Evolutionary conservation across 1,284 basidiomycete genomes (phyloP).

Genomic region (Ustilago bromivora): DNA sequence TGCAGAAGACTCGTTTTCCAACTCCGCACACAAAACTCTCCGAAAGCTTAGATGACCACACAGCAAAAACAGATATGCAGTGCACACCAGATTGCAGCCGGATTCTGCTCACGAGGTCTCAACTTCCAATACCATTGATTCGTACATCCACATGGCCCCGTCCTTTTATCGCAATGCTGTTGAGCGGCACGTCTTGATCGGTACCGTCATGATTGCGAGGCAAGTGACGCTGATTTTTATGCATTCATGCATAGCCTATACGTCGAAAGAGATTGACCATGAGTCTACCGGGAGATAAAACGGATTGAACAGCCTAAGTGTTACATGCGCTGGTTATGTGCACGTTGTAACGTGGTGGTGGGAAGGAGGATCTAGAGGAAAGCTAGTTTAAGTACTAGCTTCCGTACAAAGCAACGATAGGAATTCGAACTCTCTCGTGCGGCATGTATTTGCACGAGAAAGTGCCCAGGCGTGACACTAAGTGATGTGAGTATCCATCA

Average conservation of each 20-base stretch:
- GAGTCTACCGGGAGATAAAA: neutral
- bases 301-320: neutral
- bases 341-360: too few species aligned
- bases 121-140: neutral
- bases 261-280: neutral
- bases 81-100: slow-evolving; percentile 6
- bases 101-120: neutral
- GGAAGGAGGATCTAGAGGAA: too few species aligned
- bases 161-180: neutral
- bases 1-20: neutral
- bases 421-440: too few species aligned
- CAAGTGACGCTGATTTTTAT: neutral
- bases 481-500: slow-evolving; percentile 11
- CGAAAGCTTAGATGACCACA: slow-evolving; percentile 16
- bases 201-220: neutral
- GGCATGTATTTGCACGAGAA: too few species aligned
- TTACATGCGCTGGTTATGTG: too few species aligned
- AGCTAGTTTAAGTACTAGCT: too few species aligned
- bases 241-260: slow-evolving; percentile 2
- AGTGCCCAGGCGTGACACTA: too few species aligned
- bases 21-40: slow-evolving; percentile 7
- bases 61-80: neutral
- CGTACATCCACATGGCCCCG: neutral
- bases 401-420: too few species aligned
- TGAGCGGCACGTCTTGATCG: neutral